Conservation (phyloP, 441 rosid species). For the Gossypium trilobum region DNA sequence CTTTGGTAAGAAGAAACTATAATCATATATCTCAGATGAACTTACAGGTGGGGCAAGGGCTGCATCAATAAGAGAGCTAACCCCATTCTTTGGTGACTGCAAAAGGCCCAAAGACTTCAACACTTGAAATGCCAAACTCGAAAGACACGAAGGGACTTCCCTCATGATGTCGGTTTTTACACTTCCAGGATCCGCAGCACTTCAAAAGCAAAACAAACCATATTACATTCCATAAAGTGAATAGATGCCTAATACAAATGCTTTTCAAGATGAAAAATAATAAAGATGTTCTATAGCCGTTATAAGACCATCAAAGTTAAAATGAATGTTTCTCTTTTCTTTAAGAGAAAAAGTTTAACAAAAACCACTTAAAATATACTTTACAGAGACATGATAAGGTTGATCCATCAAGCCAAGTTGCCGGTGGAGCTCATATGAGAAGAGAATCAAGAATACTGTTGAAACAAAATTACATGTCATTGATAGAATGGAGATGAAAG, state of each 20-base stretch:
- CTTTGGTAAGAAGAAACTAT: neutral
- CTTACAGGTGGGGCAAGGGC: conserved; percentile 80
- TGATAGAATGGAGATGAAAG: conserved; percentile 17
- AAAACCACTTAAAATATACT: conserved; percentile 34
- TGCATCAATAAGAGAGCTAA: conserved; percentile 63
- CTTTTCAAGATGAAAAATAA: neutral
- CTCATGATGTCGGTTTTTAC: conserved; percentile 81
- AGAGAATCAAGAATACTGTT: conserved; percentile 64
- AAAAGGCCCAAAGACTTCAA: conserved; percentile 49
- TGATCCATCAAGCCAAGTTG: conserved; percentile 37
- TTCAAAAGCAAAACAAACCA: conserved; percentile 22
- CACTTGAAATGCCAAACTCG: conserved; percentile 30
- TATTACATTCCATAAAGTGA: conserved; percentile 8
- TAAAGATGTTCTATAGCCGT: neutral
- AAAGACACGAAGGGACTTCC: conserved; percentile 62
- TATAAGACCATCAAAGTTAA: neutral
- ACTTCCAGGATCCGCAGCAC: conserved; percentile 85
- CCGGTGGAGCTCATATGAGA: conserved; percentile 71
- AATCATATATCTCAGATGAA: neutral
- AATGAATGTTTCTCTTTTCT: neutral
- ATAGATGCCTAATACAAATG: neutral
- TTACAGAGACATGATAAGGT: conserved; percentile 50
- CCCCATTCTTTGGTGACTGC: conserved; percentile 54
- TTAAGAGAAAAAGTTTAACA: neutral
- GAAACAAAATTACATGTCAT: conserved; percentile 17